A percentile compares a stretch with the other conserved stretches of the same genome.
Conservation (phyloP, 2,329 filamentous ascomycete species). For the Phialophora tarda region DNA sequence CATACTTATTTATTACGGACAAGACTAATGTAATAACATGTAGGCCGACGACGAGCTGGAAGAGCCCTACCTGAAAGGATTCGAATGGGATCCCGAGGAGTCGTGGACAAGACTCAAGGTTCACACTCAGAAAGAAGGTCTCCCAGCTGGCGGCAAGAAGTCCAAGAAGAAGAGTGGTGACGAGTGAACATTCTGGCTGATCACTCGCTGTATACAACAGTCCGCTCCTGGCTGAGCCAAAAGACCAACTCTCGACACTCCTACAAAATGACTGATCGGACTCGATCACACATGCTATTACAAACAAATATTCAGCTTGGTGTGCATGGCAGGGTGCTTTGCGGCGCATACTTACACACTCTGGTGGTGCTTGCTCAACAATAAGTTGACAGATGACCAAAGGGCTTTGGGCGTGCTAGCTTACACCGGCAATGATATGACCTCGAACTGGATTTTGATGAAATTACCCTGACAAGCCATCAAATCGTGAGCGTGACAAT, state of each 20-base stretch:
- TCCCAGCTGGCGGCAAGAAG: slow-evolving; percentile 59
- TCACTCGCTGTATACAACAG: slow-evolving; percentile 13
- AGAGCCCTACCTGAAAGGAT: slow-evolving; percentile 83
- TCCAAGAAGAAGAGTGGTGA: slow-evolving; percentile 67
- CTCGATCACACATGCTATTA: slow-evolving; percentile 24
- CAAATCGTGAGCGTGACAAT: background rate
- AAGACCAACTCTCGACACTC: slow-evolving; percentile 28
- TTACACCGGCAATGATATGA: slow-evolving; percentile 33
- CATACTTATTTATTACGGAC: too few species aligned
- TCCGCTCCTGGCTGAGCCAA: slow-evolving; percentile 23
- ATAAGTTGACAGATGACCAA: slow-evolving; percentile 18
- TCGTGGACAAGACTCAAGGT: slow-evolving; percentile 87
- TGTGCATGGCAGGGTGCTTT: slow-evolving; percentile 31
- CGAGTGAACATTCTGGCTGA: slow-evolving; percentile 29
- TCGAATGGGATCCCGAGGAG: slow-evolving; percentile 95
- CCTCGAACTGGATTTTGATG: slow-evolving; percentile 24
- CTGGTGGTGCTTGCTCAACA: slow-evolving; percentile 20
- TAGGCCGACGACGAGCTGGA: slow-evolving; percentile 92
- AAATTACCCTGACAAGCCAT: background rate
- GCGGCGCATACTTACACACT: slow-evolving; percentile 25
- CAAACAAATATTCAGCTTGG: slow-evolving; percentile 23
- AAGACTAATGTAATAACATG: slow-evolving; percentile 28
- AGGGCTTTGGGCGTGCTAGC: slow-evolving; percentile 26
- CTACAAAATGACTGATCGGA: slow-evolving; percentile 22
- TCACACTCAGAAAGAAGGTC: slow-evolving; percentile 76